phyloP scores from a whole-genome alignment of 495 filamentous ascomycete genomes.

The Talaromyces liani region DNA sequence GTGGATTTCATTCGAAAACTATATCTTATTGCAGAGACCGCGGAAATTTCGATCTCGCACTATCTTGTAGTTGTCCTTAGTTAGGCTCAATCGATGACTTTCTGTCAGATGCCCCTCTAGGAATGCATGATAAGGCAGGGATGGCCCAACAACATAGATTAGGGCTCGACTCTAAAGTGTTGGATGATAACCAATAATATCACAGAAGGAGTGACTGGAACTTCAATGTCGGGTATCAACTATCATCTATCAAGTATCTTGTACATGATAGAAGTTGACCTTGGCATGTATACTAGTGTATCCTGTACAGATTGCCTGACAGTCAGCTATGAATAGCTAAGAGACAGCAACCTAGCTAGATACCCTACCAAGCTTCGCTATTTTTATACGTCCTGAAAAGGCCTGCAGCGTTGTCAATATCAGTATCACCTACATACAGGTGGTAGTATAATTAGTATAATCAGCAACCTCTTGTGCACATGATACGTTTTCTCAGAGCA shows the following conservation, averaged over 20 bases:
- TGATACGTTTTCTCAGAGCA: too few species aligned
- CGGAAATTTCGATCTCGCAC: not conserved
- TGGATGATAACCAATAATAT: not conserved
- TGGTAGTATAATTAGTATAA: too few species aligned
- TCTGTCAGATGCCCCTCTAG: not conserved
- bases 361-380: not conserved
- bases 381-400: not conserved
- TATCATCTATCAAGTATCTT: not conserved
- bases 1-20: not conserved
- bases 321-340: not conserved
- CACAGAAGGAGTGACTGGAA: not conserved
- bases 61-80: not conserved
- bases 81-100: not conserved
- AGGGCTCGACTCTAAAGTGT: not conserved
- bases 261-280: not conserved
- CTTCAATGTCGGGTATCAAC: not conserved
- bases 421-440: too few species aligned
- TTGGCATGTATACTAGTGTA: not conserved
- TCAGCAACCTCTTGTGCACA: too few species aligned
- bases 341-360: not conserved
- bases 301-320: too few species aligned
- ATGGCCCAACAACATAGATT: not conserved
- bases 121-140: too few species aligned
- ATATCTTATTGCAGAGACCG: not conserved
- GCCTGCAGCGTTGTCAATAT: too few species aligned